phyloP scores from a whole-genome alignment of 129 eudicot species.

The Flaveria robusta region DNA sequence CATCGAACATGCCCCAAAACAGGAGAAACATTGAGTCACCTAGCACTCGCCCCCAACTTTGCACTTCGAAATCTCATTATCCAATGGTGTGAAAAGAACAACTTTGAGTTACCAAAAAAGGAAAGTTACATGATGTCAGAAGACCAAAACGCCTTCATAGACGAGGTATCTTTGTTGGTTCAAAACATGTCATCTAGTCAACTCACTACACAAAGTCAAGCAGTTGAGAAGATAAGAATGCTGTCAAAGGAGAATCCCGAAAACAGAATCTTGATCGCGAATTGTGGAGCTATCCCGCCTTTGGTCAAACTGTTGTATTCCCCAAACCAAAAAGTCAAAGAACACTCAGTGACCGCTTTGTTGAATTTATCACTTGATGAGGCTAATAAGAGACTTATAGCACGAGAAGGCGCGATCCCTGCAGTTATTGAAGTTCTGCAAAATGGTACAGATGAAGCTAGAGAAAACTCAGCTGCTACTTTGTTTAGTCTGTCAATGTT shows the following conservation, averaged over 20 bases:
- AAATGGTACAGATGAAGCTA: conserved; percentile 60
- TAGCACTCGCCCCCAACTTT: conserved; percentile 65
- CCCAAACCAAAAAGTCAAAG: conserved; percentile 45
- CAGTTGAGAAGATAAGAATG: conserved; percentile 57
- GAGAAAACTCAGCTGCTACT: conserved; percentile 79
- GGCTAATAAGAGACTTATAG: conserved; percentile 60
- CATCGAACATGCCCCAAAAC: conserved; percentile 74
- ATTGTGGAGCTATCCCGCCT: conserved; percentile 55
- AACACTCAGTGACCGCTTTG: conserved; percentile 63
- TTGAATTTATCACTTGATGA: conserved; percentile 67
- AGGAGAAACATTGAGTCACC: conserved; percentile 55
- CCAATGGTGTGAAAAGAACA: conserved; percentile 80
- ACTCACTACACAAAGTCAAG: conserved; percentile 42
- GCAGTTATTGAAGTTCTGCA: conserved; percentile 59
- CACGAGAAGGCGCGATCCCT: conserved; percentile 62
- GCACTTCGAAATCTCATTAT: conserved; percentile 65
- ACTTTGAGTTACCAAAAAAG: conserved; percentile 52
- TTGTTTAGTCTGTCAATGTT: conserved; percentile 65
- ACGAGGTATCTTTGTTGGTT: conserved; percentile 47
- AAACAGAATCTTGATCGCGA: conserved; percentile 54
- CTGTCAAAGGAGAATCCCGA: conserved; percentile 73
- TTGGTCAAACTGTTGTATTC: conserved; percentile 47
- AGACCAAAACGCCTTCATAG: conserved; percentile 40
- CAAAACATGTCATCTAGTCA: conserved; percentile 52
- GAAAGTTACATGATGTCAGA: conserved; percentile 35